phyloP scores from a whole-genome alignment of 2,329 filamentous ascomycete genomes.

The Trichophyton rubrum region DNA sequence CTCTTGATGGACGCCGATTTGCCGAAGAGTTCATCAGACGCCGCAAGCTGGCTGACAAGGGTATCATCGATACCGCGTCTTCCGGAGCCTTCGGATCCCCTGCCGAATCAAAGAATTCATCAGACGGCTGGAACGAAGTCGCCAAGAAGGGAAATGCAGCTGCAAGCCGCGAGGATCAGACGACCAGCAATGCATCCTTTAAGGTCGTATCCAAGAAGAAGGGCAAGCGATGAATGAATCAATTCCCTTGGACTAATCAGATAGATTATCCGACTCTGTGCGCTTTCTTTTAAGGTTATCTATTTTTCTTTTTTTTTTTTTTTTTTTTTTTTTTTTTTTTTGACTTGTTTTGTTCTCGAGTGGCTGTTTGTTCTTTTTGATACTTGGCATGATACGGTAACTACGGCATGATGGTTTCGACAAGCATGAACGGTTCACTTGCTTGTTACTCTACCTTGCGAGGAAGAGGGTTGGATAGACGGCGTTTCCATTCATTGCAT shows the following conservation, averaged over 20 bases:
- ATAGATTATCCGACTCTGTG: background rate
- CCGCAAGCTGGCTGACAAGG: conserved; percentile 86
- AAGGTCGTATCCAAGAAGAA: conserved; percentile 95
- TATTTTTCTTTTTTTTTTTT: background rate
- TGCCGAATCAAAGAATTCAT: conserved; percentile 36
- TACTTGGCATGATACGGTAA: background rate
- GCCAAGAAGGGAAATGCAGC: conserved; percentile 69
- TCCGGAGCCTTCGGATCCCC: conserved; percentile 35
- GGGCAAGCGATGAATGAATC: conserved; percentile 50
- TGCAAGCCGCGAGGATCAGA: conserved; percentile 37
- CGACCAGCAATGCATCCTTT: conserved; percentile 49
- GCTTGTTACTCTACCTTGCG: background rate
- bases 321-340: background rate
- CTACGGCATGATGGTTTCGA: background rate
- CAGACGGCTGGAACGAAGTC: conserved; percentile 86
- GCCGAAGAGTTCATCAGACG: conserved; percentile 89
- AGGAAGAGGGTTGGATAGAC: conserved; percentile 1
- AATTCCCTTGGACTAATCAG: background rate
- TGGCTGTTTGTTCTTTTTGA: background rate
- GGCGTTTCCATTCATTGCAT: background rate
- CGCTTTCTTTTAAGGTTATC: background rate
- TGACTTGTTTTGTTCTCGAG: background rate
- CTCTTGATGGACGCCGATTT: conserved; percentile 85
- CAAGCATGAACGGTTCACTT: background rate
- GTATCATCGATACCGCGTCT: conserved; percentile 57